Conservation (phyloP, 352 stramenopile genomes). For the Stramenopiles sp. region DNA sequence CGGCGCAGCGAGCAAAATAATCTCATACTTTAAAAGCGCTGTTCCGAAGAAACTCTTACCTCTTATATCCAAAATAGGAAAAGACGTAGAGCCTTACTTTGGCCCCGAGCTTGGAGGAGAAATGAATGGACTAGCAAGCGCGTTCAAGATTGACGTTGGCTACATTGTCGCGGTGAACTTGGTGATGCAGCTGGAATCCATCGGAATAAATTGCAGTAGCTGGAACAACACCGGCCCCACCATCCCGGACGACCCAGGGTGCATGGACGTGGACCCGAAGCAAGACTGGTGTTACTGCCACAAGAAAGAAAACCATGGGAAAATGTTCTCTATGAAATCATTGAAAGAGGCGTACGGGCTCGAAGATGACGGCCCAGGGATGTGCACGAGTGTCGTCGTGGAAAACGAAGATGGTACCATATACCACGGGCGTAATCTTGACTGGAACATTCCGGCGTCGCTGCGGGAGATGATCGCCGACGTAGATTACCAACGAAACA, state of each 20-base stretch:
- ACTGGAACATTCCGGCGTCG: conserved; percentile 16
- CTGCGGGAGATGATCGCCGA: conserved; percentile 16
- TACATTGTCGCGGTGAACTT: conserved; percentile 17
- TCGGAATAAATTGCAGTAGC: conserved; percentile 17
- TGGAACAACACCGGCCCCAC: conserved; percentile 19
- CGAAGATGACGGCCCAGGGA: conserved; percentile 5
- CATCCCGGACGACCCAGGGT: conserved; percentile 16
- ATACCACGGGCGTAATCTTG: conserved; percentile 16
- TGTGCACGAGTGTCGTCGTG: conserved; percentile 15
- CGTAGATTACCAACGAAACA: conserved; percentile 16
- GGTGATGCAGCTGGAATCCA: conserved; percentile 17
- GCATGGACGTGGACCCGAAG: too few species aligned
- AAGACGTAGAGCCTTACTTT: too few species aligned
- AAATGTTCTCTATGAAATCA: too few species aligned
- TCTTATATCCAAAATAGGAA: too few species aligned
- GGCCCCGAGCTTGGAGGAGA: conserved; percentile 15
- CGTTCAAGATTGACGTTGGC: conserved; percentile 13
- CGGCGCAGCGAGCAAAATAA: too few species aligned
- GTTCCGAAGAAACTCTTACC: too few species aligned
- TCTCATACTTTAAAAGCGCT: too few species aligned
- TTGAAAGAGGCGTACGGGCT: too few species aligned
- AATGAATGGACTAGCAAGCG: conserved; percentile 18
- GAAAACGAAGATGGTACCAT: conserved; percentile 11
- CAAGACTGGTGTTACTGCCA: too few species aligned
- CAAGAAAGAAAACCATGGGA: too few species aligned